phyloP scores from a whole-genome alignment of 345 rosid genomes.

The Rubroshorea leprosula region DNA sequence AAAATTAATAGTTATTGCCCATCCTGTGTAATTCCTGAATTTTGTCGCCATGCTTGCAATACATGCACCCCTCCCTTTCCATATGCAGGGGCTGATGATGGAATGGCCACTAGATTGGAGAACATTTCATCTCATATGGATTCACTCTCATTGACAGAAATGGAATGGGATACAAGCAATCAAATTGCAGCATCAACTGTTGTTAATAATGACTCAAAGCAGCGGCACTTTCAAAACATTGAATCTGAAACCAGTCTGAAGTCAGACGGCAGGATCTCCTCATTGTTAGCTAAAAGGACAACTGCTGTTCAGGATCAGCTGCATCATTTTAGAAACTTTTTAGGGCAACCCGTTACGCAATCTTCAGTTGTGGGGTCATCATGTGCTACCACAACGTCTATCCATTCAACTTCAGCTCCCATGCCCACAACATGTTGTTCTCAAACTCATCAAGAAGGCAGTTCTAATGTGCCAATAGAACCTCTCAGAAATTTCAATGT shows the following conservation, averaged over 20 bases:
- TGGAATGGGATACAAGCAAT: constrained; percentile 68
- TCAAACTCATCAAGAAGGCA: constrained; percentile 41
- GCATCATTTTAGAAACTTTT: constrained; percentile 65
- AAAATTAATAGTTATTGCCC: constrained; percentile 10
- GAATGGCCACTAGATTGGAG: too few relatives aligned
- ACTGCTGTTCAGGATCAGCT: constrained; percentile 53
- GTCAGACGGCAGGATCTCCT: constrained; percentile 41
- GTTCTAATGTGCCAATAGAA: constrained; percentile 27
- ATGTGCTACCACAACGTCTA: constrained; percentile 77
- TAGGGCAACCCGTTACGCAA: constrained; percentile 70
- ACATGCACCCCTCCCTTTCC: constrained; percentile 28
- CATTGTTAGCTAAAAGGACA: constrained; percentile 41
- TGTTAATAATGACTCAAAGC: constrained; percentile 39
- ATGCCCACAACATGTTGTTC: constrained; percentile 63
- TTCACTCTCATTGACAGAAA: constrained; percentile 77
- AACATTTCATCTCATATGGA: constrained; percentile 50
- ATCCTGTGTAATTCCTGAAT: constrained; percentile 16
- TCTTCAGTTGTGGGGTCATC: constrained; percentile 66
- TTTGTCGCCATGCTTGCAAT: constrained; percentile 26
- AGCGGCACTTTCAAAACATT: constrained; percentile 33
- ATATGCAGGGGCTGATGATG: constrained; percentile 52
- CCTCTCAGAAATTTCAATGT: constrained; percentile 31
- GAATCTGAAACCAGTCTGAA: constrained; percentile 48
- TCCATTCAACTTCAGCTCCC: constrained; percentile 80
- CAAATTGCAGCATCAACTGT: constrained; percentile 45